Conservation (phyloP, 345 rosid species). For the Citrus glauca region DNA sequence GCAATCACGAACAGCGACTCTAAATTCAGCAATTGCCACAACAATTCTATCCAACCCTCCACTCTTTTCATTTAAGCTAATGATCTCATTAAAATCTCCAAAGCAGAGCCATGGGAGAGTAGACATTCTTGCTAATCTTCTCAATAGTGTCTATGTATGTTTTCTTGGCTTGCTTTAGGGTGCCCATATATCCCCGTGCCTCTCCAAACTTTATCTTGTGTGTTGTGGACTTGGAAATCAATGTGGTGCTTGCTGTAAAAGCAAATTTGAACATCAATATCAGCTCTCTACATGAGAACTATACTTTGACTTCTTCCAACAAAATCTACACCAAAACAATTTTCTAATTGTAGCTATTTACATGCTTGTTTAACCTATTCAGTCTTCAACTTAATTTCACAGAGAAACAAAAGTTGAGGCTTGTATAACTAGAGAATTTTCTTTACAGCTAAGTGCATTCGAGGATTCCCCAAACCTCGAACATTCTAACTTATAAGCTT, state of each 20-base stretch:
- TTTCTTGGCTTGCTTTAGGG: too few species aligned
- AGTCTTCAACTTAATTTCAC: too few species aligned
- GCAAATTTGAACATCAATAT: too few species aligned
- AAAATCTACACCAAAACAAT: too few species aligned
- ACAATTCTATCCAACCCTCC: not conserved
- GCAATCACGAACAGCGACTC: fast-evolving
- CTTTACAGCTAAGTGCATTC: too few species aligned
- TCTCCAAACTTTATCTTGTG: not conserved
- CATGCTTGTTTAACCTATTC: not conserved
- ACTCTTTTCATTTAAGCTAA: not conserved
- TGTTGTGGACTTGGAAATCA: not conserved
- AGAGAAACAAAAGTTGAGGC: not conserved
- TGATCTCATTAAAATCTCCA: not conserved
- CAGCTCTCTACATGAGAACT: too few species aligned
- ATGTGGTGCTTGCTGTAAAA: too few species aligned
- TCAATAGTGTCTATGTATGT: not conserved
- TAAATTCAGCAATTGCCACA: not conserved
- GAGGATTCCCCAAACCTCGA: not conserved
- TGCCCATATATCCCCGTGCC: not conserved
- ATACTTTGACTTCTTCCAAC: not conserved
- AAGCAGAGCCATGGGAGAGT: too few species aligned
- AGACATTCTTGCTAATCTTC: too few species aligned
- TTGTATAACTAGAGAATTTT: too few species aligned
- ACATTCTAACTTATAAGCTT: not conserved
- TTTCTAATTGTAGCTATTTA: too few species aligned